Evolutionary conservation across 305 asterid species (phyloP), one percentile per base, ranked within the genome.

Genomic region (Solanum hybrid): DNA sequence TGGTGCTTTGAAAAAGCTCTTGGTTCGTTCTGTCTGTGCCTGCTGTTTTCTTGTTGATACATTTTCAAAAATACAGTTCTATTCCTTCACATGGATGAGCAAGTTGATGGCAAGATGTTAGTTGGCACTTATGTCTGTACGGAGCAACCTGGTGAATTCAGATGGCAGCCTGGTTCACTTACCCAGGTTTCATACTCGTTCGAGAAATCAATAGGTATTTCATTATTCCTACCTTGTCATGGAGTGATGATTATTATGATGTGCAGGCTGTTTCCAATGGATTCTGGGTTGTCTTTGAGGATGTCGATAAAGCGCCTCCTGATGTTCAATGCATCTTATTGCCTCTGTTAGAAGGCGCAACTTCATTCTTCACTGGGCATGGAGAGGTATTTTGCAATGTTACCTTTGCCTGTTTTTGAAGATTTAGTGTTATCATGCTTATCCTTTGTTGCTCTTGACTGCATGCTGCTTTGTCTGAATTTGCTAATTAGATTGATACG

Each of bases 131-230:
- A 97, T 92, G 98, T 98, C 84, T 97, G 97, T 92, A 93, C 98
- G 1, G 99, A 97, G 89, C 93, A 93, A 91, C 99, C 99, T 89
- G 99, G 99, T 65, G 99, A 98, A 93, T 98, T 98, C 95, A 94
- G 95, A 94, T 98, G 99, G 99, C 99, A 97, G 91, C 98, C 98
- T 93, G 99, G 99, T 91, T 95, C 98, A 90, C 99, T 98, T 86
- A 94, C 98, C 72, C 99, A 97, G 99, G 99, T 97, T 91, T 92
- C 89, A 86, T 86, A 79, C 36, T 57, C 36, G 20, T 90, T 87
- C 79, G 65, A 65, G 31, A 65, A 37, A 89, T 90, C 86, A 20
- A 89, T 33, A 72, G 89, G 90, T 81, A 57, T 88, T 76, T 88
- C 85, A 57, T 86, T 83, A 29, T 86, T 87, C 90, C 51, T 31